Conservation (phyloP, 148 eudicot species). For the Cornus controversa region DNA sequence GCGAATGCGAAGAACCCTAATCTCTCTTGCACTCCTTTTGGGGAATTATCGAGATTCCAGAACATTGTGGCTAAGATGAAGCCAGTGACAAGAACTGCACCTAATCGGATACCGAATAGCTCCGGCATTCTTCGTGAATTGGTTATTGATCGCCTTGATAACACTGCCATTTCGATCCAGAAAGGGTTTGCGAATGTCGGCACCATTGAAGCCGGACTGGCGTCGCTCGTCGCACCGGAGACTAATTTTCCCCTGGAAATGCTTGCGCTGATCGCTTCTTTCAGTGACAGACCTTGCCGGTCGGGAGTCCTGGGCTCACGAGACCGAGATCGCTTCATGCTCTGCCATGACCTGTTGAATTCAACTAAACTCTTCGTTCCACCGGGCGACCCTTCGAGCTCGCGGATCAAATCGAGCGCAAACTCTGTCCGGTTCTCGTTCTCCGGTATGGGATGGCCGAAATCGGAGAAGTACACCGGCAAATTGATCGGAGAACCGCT, state of each 20-base stretch:
- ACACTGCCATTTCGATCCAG: constrained; percentile 53
- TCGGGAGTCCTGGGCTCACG: not conserved
- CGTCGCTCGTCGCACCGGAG: constrained; percentile 54
- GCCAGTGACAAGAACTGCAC: constrained; percentile 68
- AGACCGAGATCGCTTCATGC: constrained; percentile 12
- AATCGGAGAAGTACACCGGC: constrained; percentile 55
- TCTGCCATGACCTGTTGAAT: constrained; percentile 71
- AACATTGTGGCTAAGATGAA: constrained; percentile 87
- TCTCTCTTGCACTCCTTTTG: constrained; percentile 81
- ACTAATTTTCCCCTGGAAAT: constrained; percentile 86
- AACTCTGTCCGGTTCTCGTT: constrained; percentile 81
- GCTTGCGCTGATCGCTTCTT: constrained; percentile 84
- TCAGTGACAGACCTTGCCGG: constrained; percentile 47
- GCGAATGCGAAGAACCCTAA: constrained; percentile 81
- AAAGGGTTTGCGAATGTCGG: constrained; percentile 76
- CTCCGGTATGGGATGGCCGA: constrained; percentile 75
- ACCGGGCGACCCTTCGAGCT: constrained; percentile 69
- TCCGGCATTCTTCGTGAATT: constrained; percentile 85
- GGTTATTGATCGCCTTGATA: constrained; percentile 47
- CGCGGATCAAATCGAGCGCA: constrained; percentile 73
- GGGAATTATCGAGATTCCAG: constrained; percentile 80
- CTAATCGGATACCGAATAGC: constrained; percentile 63
- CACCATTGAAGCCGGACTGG: constrained; percentile 43
- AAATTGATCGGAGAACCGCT: constrained; percentile 60
- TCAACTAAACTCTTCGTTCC: constrained; percentile 69